Conservation (phyloP, 495 filamentous ascomycete species). For the Neurospora cerealis region DNA sequence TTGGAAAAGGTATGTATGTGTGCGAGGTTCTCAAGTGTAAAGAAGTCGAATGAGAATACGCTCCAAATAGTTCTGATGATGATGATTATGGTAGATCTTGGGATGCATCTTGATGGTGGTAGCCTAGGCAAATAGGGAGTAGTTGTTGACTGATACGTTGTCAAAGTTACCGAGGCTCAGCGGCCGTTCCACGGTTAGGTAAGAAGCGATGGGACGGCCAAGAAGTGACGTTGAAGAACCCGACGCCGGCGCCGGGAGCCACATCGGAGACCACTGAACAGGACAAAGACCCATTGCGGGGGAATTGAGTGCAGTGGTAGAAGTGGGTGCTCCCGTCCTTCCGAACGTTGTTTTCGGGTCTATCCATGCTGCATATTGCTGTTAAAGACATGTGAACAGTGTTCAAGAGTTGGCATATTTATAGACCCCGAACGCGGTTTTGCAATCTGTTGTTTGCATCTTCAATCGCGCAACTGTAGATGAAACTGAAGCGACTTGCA, state of each 20-base stretch:
- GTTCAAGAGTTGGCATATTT: neutral
- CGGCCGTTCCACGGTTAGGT: neutral
- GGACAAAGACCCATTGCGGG: neutral
- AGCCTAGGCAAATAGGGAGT: neutral
- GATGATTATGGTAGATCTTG: neutral
- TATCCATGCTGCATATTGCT: neutral
- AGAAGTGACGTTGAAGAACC: neutral
- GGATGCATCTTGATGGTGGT: neutral
- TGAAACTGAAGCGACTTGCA: neutral
- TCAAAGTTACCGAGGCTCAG: constrained; percentile 4
- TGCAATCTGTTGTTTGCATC: neutral
- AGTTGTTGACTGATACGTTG: neutral
- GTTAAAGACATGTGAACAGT: neutral
- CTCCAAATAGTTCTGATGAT: neutral
- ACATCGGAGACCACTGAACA: neutral
- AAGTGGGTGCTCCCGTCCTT: neutral
- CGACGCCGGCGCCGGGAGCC: neutral
- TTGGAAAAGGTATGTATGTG: neutral
- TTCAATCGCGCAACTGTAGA: neutral
- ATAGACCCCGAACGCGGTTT: neutral
- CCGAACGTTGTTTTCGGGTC: neutral
- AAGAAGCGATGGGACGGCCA: neutral
- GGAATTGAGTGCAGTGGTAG: neutral
- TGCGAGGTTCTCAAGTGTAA: neutral
- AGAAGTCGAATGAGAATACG: neutral